A percentile compares a stretch with the other conserved stretches of the same genome.
phyloP scores from a whole-genome alignment of 805 yeast genomes.

The Ogataea nonfermentans region DNA sequence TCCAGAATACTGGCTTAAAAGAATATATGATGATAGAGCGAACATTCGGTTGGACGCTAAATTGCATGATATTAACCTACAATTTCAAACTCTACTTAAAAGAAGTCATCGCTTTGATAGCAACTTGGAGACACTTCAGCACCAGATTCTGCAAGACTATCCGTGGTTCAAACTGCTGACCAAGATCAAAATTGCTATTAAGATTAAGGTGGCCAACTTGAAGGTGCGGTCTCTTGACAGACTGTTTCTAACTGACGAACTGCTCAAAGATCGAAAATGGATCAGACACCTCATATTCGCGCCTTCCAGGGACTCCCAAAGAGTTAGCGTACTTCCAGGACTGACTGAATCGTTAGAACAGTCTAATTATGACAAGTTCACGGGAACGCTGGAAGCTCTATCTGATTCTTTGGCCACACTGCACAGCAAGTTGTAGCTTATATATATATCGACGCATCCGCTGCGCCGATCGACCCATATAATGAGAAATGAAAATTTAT shows the following conservation, averaged over 20 bases:
- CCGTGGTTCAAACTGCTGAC: slow-evolving; percentile 72
- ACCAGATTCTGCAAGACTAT: slow-evolving; percentile 56
- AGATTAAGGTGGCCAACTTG: slow-evolving; percentile 52
- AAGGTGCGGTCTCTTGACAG: slow-evolving; percentile 56
- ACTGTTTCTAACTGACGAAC: slow-evolving; percentile 45
- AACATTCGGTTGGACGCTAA: slow-evolving; percentile 27
- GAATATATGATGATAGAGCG: slow-evolving; percentile 15
- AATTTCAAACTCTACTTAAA: slow-evolving; percentile 12
- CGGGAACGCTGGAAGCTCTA: slow-evolving; percentile 2
- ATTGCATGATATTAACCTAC: slow-evolving; percentile 8
- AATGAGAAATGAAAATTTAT: slow-evolving; percentile 3
- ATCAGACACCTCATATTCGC: slow-evolving; percentile 65
- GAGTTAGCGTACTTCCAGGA: slow-evolving; percentile 57
- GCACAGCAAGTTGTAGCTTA: slow-evolving; percentile 12
- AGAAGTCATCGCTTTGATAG: slow-evolving; percentile 22
- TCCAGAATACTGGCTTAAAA: slow-evolving; percentile 33
- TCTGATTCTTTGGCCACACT: slow-evolving; percentile 12
- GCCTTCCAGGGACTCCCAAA: slow-evolving; percentile 50
- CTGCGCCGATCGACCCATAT: slow-evolving; percentile 8
- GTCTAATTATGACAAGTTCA: slow-evolving; percentile 37
- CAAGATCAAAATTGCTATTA: slow-evolving; percentile 59
- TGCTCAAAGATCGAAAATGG: slow-evolving; percentile 53
- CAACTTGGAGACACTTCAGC: slow-evolving; percentile 38
- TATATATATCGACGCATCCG: too few species aligned
- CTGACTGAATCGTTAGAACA: slow-evolving; percentile 53